Conservation (phyloP, 1,139 yeast genomes). For the Kodamaea anthophila region DNA sequence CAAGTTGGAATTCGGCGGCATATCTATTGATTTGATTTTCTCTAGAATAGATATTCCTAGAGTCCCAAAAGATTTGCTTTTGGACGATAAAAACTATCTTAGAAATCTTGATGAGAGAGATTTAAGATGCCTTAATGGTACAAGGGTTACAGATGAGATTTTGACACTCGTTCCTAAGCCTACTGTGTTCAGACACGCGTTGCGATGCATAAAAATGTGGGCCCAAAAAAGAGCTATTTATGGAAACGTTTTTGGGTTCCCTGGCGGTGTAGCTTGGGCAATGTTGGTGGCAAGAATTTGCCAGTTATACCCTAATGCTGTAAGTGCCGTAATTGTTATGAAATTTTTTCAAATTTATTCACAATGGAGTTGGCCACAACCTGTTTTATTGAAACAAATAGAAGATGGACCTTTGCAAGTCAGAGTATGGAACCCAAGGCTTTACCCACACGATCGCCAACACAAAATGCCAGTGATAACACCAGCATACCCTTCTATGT, state of each 20-base stretch:
- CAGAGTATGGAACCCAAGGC: constrained; percentile 92
- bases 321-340: constrained; percentile 81
- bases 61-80: constrained; percentile 65
- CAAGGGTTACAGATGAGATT: constrained; percentile 95
- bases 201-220: constrained; percentile 92
- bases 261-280: constrained; percentile 99
- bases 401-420: constrained; percentile 98
- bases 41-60: constrained; percentile 79
- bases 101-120: constrained; percentile 88
- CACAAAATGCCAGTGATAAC: constrained; percentile 99
- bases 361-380: constrained; percentile 99
- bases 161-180: constrained; percentile 85
- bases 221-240: constrained; percentile 92
- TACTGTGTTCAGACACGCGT: constrained; percentile 85
- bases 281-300: constrained; percentile 96
- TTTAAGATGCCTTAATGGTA: constrained; percentile 84
- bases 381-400: constrained; percentile 82
- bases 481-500: constrained; percentile 99
- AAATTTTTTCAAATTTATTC: constrained; percentile 82
- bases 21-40: constrained; percentile 83
- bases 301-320: constrained; percentile 93
- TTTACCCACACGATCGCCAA: constrained; percentile 79
- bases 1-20: constrained; percentile 79
- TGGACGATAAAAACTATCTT: constrained; percentile 78
- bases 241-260: constrained; percentile 93